Evolutionary conservation across 495 filamentous ascomycete genomes (phyloP), one percentile per base, ranked within the genome.

Genomic region (Penicillium goetzii): DNA sequence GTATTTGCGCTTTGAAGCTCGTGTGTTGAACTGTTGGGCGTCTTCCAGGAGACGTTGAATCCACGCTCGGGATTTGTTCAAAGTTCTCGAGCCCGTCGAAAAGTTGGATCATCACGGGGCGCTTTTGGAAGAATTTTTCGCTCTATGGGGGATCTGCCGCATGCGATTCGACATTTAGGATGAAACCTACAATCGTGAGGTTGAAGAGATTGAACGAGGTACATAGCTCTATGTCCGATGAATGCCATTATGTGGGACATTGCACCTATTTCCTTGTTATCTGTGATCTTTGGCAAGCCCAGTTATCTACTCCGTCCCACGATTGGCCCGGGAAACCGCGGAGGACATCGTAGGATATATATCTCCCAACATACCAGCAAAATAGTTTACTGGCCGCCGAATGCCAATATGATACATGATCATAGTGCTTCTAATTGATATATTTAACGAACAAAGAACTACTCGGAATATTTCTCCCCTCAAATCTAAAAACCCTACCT

Each of bases 1-100:
- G 34, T n/a, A 23, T 23, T 45, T 12, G 41, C 8, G 43, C 19
- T 47, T 47, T n/a, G 19, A 40, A 45, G 40, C 5, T 15, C 9
- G n/a, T 21, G 7, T 45, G 47, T 30, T 26, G 55, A 53, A 49
- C 53, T 49, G 59, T 56, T 19, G 34, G 47, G 28, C 40, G 30
- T 50, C 15, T 38, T n/a, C 36, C 23, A 19, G 30, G 51, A 38
- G 25, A 19, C 30, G 58, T 51, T 51, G 25, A 15, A 30, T 51
- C 47, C 23, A 51, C 12, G 25, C 14, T 51, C 47, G 25, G 47
- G 14, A 28, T n/a, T 51, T n/a, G 15, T 30, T n/a, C 12, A 30
- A 26, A 30, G 47, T 17, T 50, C 25, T 50, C 15, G 4, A 30
- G 23, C 14, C 23, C 23, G 25, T 28, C 47, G n/a, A 26, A 30